Evolutionary conservation across 805 yeast genomes (phyloP).

Genomic region (Yamadazyma phyllophila): DNA sequence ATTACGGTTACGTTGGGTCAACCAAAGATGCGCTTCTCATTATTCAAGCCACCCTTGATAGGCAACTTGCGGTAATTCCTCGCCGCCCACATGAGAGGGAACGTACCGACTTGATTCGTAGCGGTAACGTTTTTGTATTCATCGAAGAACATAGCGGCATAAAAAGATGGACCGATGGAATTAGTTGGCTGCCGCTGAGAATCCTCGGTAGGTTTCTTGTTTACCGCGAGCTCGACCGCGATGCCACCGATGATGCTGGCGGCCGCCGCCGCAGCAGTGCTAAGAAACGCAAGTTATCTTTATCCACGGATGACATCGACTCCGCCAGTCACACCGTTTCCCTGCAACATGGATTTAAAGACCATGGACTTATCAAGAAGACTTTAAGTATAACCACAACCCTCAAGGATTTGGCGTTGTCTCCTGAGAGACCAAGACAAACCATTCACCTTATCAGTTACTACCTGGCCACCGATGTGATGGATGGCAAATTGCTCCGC

Average conservation of each 20-base stretch:
- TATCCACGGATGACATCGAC: conserved; percentile 28
- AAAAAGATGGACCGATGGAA: conserved; percentile 96
- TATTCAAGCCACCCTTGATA: conserved; percentile 73
- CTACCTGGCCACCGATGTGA: conserved; percentile 73
- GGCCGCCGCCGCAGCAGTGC: conserved; percentile 38
- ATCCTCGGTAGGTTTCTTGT: conserved; percentile 82
- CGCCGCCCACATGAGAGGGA: conserved; percentile 85
- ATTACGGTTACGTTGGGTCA: conserved; percentile 72
- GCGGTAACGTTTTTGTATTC: conserved; percentile 83
- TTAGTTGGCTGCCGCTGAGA: conserved; percentile 89
- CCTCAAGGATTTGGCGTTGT: conserved; percentile 25
- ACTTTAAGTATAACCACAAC: conserved; percentile 66
- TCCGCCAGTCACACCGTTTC: conserved; percentile 20
- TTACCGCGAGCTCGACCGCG: conserved; percentile 61
- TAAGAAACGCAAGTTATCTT: conserved; percentile 27
- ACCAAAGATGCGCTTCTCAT: conserved; percentile 81
- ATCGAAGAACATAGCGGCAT: conserved; percentile 80
- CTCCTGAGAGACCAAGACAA: conserved; percentile 29
- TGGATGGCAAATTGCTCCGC: conserved; percentile 49
- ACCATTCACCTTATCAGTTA: conserved; percentile 77
- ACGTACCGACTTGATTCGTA: conserved; percentile 58
- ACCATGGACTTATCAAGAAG: conserved; percentile 76
- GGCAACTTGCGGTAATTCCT: conserved; percentile 57
- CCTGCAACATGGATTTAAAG: conserved; percentile 58
- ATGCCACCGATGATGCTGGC: conserved; percentile 20